A percentile compares a stretch with the other conserved stretches of the same genome.
phyloP scores from a whole-genome alignment of 2,329 filamentous ascomycete species.

The Verticillium nonalfalfae region DNA sequence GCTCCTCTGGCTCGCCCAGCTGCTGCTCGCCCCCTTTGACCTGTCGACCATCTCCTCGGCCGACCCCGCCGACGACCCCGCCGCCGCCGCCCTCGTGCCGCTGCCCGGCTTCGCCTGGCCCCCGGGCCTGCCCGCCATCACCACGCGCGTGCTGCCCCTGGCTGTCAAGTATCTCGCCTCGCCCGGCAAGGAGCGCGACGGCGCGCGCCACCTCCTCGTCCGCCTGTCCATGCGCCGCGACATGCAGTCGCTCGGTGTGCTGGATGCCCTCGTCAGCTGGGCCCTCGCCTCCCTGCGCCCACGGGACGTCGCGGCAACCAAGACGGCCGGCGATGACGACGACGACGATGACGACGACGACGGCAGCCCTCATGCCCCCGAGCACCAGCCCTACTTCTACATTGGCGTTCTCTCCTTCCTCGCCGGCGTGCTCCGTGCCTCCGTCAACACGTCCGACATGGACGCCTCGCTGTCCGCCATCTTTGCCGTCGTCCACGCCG shows the following conservation, averaged over 20 bases:
- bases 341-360: conserved; percentile 5
- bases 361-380: conserved; percentile 8
- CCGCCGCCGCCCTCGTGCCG: conserved; percentile 28
- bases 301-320: conserved; percentile 16
- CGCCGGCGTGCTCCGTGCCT: conserved; percentile 62
- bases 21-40: conserved; percentile 84
- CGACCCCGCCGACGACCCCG: conserved; percentile 37
- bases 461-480: conserved; percentile 58
- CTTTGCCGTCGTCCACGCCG: conserved; percentile 56
- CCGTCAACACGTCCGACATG: conserved; percentile 70
- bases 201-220: conserved; percentile 77
- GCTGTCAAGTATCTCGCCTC: conserved; percentile 65
- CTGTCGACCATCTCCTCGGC: conserved; percentile 73
- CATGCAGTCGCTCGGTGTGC: conserved; percentile 73
- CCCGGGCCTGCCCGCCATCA: conserved; percentile 58
- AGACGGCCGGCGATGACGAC: conserved; percentile 11
- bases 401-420: conserved; percentile 78
- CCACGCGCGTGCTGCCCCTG: conserved; percentile 63
- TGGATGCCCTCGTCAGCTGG: conserved; percentile 65
- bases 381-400: conserved; percentile 61
- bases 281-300: conserved; percentile 55
- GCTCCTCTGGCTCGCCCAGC: conserved; percentile 79
- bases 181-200: conserved; percentile 82
- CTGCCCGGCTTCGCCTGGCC: conserved; percentile 51
- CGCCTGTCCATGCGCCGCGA: conserved; percentile 77